Conservation (phyloP, 1,284 basidiomycete genomes). For the Ceratobasidium sp. region DNA sequence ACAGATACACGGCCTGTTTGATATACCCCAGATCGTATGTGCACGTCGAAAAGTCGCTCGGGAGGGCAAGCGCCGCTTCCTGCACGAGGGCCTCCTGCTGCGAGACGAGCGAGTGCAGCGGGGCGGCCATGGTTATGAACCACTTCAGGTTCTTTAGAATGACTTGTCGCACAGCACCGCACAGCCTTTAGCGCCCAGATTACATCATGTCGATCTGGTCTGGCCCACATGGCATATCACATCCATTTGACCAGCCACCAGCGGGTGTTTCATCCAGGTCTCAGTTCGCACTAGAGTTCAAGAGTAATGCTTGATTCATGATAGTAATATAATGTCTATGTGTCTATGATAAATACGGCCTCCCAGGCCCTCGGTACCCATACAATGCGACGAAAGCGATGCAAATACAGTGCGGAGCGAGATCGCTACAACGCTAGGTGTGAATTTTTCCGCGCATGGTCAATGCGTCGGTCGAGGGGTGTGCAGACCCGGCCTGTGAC, state of each 20-base stretch:
- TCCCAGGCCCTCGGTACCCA: slow-evolving; percentile 28
- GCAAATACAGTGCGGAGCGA: slow-evolving; percentile 19
- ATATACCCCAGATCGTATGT: slow-evolving; percentile 67
- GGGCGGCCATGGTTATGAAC: neutral
- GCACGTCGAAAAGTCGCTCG: slow-evolving; percentile 75
- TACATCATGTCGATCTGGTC: neutral
- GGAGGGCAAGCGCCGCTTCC: slow-evolving; percentile 73
- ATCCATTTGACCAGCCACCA: too few relatives aligned
- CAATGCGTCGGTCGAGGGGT: neutral
- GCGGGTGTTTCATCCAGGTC: neutral
- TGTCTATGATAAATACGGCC: slow-evolving; percentile 30
- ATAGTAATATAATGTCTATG: slow-evolving; percentile 29
- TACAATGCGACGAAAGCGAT: slow-evolving; percentile 28
- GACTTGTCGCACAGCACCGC: neutral
- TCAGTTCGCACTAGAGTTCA: neutral
- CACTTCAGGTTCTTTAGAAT: neutral
- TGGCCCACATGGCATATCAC: neutral
- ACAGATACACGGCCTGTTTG: slow-evolving; percentile 76
- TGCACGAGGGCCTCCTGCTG: slow-evolving; percentile 54
- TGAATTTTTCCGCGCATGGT: slow-evolving; percentile 22
- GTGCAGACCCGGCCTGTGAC: neutral
- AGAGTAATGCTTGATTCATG: slow-evolving; percentile 5
- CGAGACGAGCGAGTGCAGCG: slow-evolving; percentile 14
- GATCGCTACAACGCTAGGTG: slow-evolving; percentile 25
- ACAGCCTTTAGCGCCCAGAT: too few relatives aligned